phyloP scores from a whole-genome alignment of 2,329 filamentous ascomycete genomes.

The Sclerotinia trifoliorum region DNA sequence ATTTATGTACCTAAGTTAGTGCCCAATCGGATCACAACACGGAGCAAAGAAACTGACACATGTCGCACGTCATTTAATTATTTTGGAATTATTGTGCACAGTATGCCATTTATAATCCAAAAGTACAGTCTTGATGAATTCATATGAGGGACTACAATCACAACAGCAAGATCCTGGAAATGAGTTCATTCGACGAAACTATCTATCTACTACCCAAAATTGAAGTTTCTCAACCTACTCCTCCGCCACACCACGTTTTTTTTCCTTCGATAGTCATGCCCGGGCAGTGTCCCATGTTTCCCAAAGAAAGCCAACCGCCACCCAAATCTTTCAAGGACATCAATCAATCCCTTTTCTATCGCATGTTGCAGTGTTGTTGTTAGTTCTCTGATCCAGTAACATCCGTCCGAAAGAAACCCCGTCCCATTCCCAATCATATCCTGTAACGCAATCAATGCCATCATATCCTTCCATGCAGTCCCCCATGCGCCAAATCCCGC shows the following conservation, averaged over 20 bases:
- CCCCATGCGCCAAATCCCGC: not conserved
- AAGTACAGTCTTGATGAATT: not conserved
- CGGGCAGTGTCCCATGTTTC: not conserved
- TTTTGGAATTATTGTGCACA: not conserved
- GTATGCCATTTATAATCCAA: not conserved
- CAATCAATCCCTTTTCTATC: not conserved
- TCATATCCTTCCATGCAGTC: not conserved
- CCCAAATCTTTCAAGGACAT: no score
- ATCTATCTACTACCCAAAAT: not conserved
- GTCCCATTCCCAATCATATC: not conserved
- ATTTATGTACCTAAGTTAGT: not conserved
- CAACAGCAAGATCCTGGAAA: not conserved
- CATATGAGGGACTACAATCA: not conserved
- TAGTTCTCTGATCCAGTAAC: not conserved
- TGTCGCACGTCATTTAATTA: no score
- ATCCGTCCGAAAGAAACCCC: no score
- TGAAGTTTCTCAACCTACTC: not conserved
- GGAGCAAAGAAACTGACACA: not conserved
- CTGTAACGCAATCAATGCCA: not conserved
- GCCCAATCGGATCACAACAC: not conserved
- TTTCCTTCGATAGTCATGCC: not conserved
- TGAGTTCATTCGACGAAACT: not conserved
- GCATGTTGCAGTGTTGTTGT: not conserved
- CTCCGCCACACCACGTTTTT: not conserved
- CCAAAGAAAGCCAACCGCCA: no score